These are phyloP conservation scores for Penicillium desertorum DNA, from an alignment of 495 filamentous ascomycete species.

Conservation along the genomic window DNA sequence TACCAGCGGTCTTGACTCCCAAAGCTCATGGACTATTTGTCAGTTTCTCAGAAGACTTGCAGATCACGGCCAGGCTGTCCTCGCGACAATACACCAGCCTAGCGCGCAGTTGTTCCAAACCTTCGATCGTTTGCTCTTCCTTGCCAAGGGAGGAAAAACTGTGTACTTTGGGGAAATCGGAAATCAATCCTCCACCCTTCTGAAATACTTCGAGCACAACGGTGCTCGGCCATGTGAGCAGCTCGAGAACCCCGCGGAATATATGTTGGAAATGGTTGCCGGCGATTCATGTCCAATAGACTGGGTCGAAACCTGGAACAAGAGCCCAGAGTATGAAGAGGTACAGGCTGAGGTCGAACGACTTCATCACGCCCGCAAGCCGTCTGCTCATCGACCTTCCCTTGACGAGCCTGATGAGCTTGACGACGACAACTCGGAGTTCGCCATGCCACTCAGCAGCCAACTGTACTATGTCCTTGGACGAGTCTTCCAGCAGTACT, in stretches of 20 bases:
- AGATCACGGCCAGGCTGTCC: constrained; percentile 79
- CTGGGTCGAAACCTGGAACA: constrained; percentile 74
- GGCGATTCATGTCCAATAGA: constrained; percentile 61
- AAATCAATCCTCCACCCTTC: constrained; percentile 63
- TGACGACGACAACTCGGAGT: constrained; percentile 35
- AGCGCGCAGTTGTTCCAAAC: constrained; percentile 86
- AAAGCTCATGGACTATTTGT: constrained; percentile 84
- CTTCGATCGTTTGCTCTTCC: constrained; percentile 84
- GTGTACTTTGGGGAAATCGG: constrained; percentile 90
- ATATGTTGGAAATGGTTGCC: constrained; percentile 79
- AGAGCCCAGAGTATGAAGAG: constrained; percentile 62
- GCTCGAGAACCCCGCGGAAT: constrained; percentile 81
- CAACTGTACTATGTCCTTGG: constrained; percentile 49
- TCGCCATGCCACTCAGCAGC: constrained; percentile 50
- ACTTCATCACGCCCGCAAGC: constrained; percentile 51
- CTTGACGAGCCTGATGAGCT: neutral
- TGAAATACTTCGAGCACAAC: constrained; percentile 73
- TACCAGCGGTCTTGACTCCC: constrained; percentile 81
- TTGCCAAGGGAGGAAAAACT: constrained; percentile 74
- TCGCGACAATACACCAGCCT: constrained; percentile 93
- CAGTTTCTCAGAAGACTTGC: constrained; percentile 77
- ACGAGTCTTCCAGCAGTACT: constrained; percentile 52
- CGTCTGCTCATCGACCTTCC: constrained; percentile 14
- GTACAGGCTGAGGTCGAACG: constrained; percentile 64
- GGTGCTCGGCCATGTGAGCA: constrained; percentile 65